These are phyloP conservation scores for Cokeromyces recurvatus DNA, from an alignment of 371 early-diverging fungal species.

Conservation along the genomic window DNA sequence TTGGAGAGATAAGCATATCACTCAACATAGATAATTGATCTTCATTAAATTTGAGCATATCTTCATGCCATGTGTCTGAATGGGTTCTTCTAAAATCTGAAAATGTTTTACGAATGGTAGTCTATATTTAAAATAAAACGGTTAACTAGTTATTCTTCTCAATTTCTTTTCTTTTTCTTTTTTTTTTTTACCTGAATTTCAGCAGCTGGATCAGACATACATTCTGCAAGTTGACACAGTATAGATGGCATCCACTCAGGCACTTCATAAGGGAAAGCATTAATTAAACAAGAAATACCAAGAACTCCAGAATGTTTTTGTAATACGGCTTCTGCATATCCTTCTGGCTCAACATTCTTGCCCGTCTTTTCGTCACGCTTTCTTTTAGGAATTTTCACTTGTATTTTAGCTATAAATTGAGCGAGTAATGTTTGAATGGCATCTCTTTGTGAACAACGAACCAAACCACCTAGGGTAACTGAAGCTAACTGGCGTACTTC, in stretches of 20 bases:
- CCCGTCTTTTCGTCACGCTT: conserved; percentile 35
- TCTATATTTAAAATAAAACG: conserved; percentile 24
- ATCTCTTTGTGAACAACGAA: conserved; percentile 80
- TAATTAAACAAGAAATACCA: conserved; percentile 79
- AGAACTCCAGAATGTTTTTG: conserved; percentile 85
- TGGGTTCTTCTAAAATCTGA: conserved; percentile 91
- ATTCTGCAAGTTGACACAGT: conserved; percentile 68
- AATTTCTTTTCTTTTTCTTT: background rate
- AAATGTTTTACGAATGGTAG: conserved; percentile 82
- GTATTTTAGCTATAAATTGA: conserved; percentile 29
- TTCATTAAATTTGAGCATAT: conserved; percentile 69
- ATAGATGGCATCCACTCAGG: conserved; percentile 88
- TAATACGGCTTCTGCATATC: conserved; percentile 56
- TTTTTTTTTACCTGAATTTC: conserved; percentile 65
- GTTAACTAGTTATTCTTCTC: background rate
- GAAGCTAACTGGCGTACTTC: conserved; percentile 85
- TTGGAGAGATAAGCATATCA: conserved; percentile 85
- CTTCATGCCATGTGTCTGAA: conserved; percentile 92
- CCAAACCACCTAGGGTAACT: conserved; percentile 76
- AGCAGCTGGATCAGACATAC: conserved; percentile 80
- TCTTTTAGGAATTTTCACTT: conserved; percentile 42
- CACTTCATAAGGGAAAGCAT: conserved; percentile 89
- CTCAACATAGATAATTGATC: conserved; percentile 74
- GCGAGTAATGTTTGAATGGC: conserved; percentile 56
- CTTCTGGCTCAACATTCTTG: conserved; percentile 44